A percentile compares a stretch with the other conserved stretches of the same genome.
Evolutionary conservation across 768 basidiomycete genomes (phyloP).

Genomic region (Russula emetica): DNA sequence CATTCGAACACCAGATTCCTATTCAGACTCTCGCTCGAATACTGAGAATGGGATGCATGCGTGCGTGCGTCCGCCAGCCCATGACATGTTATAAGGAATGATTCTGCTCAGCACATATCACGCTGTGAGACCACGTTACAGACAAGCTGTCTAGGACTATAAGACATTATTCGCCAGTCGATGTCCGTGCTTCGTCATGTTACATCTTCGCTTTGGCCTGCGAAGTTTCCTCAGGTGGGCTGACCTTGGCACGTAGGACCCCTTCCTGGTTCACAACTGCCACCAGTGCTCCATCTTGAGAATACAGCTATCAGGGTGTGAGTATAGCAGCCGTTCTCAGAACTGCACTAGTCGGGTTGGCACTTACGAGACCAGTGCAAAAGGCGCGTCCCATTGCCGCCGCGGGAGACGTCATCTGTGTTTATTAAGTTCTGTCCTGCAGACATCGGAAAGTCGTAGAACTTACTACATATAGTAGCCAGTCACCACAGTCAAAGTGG

Average conservation of each 20-base stretch:
- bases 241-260: slow-evolving; percentile 20
- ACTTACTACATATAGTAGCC: slow-evolving; percentile 72
- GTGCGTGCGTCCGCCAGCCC: not conserved
- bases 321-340: not conserved
- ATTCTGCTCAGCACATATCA: not conserved
- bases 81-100: not conserved
- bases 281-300: slow-evolving; percentile 20
- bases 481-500: slow-evolving; percentile 72
- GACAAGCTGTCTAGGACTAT: not conserved
- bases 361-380: slow-evolving; percentile 21
- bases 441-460: not conserved
- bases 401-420: slow-evolving; percentile 13
- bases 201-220: slow-evolving; percentile 23
- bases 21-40: not conserved
- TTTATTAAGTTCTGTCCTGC: too few relatives aligned
- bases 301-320: slow-evolving; percentile 19
- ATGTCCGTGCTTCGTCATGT: not conserved
- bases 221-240: not conserved
- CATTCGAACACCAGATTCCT: not conserved
- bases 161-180: not conserved
- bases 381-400: slow-evolving; percentile 16
- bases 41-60: not conserved
- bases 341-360: not conserved
- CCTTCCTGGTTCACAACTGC: slow-evolving; percentile 27
- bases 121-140: not conserved